Conservation (phyloP, 768 basidiomycete genomes). For the Mycena amicta region DNA sequence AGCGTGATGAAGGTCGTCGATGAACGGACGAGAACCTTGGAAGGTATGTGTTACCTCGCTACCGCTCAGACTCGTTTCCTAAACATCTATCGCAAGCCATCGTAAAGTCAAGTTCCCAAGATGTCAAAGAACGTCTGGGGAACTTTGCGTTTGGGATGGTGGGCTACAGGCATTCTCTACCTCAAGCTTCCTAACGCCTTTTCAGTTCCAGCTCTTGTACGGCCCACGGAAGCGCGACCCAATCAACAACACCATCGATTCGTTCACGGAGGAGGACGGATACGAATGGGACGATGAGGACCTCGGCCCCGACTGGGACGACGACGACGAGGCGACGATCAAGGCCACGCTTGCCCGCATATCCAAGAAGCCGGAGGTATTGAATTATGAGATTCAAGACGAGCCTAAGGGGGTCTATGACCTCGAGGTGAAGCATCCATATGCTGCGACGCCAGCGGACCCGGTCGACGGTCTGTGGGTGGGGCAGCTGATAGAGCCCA, state of each 20-base stretch:
- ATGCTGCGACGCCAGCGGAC: slow-evolving; percentile 1
- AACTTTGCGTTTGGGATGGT: slow-evolving; percentile 21
- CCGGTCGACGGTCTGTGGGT: slow-evolving; percentile 15
- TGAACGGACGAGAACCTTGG: slow-evolving; percentile 9
- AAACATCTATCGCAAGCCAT: neutral
- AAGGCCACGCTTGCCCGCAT: slow-evolving; percentile 4
- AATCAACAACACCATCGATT: slow-evolving; percentile 6
- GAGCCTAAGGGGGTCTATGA: slow-evolving; percentile 8
- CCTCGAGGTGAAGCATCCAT: slow-evolving; percentile 8
- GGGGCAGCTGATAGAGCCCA: neutral
- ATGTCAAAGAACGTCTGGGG: slow-evolving; percentile 9
- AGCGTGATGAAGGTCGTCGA: slow-evolving; percentile 16
- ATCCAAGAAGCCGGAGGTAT: neutral
- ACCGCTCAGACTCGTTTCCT: no score
- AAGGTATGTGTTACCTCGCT: slow-evolving; percentile 12
- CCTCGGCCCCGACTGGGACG: slow-evolving; percentile 8
- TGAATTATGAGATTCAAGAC: slow-evolving; percentile 4
- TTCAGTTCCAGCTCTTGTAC: slow-evolving; percentile 8
- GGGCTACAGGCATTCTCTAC: no score
- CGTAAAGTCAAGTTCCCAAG: neutral
- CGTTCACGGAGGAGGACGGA: slow-evolving; percentile 12
- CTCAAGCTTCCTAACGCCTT: no score
- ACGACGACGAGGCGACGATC: slow-evolving; percentile 9
- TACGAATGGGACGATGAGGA: slow-evolving; percentile 8
- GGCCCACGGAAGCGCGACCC: slow-evolving; percentile 4